A percentile compares a stretch with the other conserved stretches of the same genome.
phyloP scores from a whole-genome alignment of 176 grass and related monocot genomes.

The Aegilops longissima region DNA sequence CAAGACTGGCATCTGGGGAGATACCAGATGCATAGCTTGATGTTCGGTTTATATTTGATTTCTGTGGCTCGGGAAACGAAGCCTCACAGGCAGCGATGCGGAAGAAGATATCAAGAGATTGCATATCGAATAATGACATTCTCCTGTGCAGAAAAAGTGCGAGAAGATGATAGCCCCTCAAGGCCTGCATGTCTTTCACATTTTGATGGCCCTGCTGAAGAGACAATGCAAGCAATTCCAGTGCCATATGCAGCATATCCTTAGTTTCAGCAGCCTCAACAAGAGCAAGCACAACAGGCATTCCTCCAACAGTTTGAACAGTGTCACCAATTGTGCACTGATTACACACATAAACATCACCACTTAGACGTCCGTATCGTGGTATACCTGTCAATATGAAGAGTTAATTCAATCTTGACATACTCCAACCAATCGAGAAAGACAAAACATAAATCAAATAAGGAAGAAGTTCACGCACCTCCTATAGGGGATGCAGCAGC shows the following conservation, averaged over 20 bases:
- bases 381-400: slow-evolving; percentile 83
- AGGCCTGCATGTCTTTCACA: slow-evolving; percentile 88
- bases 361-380: slow-evolving; percentile 86
- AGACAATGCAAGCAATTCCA: slow-evolving; percentile 88
- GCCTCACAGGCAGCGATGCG: slow-evolving; percentile 99
- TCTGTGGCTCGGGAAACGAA: slow-evolving; percentile 88
- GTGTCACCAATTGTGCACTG: slow-evolving; percentile 92
- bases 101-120: slow-evolving; percentile 97
- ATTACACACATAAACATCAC: slow-evolving; percentile 94
- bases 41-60: slow-evolving; percentile 63
- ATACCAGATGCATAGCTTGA: slow-evolving; percentile 68
- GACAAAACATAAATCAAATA: slow-evolving; percentile 39
- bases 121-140: slow-evolving; percentile 97
- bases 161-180: slow-evolving; percentile 94
- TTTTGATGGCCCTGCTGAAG: slow-evolving; percentile 93
- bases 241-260: slow-evolving; percentile 94
- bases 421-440: slow-evolving; percentile 34
- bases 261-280: slow-evolving; percentile 89
- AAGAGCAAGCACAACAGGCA: slow-evolving; percentile 92
- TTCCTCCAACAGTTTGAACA: slow-evolving; percentile 92
- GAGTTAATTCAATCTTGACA: slow-evolving; percentile 29
- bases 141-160: slow-evolving; percentile 85
- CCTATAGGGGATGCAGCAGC: slow-evolving; percentile 99
- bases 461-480: slow-evolving; percentile 43
- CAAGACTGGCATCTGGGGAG: slow-evolving; percentile 66